Evolutionary conservation across 225 moss, liverwort and hornwort genomes (phyloP).

Genomic region (Pseudisothecium myosuroides): DNA sequence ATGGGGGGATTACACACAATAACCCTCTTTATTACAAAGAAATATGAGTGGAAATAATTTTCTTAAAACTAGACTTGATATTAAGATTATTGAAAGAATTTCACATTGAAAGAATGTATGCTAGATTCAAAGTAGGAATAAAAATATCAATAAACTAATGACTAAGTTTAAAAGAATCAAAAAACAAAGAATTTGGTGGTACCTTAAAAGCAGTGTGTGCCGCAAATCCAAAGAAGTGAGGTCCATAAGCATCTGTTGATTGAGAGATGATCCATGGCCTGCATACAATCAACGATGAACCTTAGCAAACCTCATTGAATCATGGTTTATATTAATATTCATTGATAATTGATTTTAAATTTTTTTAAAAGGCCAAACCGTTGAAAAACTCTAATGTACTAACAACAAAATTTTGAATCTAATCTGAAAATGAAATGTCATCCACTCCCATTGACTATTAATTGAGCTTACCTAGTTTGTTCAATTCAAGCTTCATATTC

Average conservation of each 20-base stretch:
- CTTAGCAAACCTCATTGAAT: not conserved
- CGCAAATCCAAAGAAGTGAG: not conserved
- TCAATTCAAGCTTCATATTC: not conserved
- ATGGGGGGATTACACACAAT: not conserved
- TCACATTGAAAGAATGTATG: too few relatives aligned
- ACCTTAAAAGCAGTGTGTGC: constrained; percentile 1
- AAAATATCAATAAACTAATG: not conserved
- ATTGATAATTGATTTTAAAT: too few relatives aligned
- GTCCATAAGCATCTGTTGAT: not conserved
- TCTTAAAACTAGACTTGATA: not conserved
- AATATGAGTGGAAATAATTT: not conserved
- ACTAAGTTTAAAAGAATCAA: not conserved
- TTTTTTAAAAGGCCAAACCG: not conserved
- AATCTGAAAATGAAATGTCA: not conserved
- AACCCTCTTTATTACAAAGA: not conserved
- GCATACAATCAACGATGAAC: not conserved
- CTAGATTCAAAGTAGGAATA: not conserved
- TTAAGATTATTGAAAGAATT: not conserved
- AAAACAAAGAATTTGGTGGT: not conserved
- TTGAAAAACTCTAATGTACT: not conserved
- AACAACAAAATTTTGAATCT: not conserved
- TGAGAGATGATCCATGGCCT: constrained; percentile 26
- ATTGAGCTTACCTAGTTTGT: not conserved
- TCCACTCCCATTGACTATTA: not conserved
- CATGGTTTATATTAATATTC: not conserved